Evolutionary conservation across 208 protist genomes (phyloP).

Genomic region (Acanthamoeba sp.): DNA sequence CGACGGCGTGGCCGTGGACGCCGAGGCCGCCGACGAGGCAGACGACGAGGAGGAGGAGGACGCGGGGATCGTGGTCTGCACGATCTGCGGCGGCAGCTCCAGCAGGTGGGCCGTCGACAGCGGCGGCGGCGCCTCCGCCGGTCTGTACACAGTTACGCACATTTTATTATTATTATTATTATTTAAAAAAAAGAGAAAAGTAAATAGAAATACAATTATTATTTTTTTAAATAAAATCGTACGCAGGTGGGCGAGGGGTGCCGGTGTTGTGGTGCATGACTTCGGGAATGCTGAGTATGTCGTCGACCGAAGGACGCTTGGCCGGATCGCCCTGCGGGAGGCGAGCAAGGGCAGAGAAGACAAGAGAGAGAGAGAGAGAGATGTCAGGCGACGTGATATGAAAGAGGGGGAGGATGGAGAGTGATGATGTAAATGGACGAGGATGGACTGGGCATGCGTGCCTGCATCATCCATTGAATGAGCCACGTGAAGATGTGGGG

Average conservation of each 20-base stretch:
- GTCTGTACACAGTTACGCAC: background rate
- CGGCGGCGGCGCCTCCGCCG: slow-evolving; percentile 11
- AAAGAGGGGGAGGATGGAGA: background rate
- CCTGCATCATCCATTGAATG: slow-evolving; percentile 60
- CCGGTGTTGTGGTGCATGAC: slow-evolving; percentile 25
- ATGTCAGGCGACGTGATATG: background rate
- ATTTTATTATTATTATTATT: background rate
- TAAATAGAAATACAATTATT: background rate
- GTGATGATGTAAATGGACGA: too few relatives aligned
- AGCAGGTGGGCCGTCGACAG: slow-evolving; percentile 38
- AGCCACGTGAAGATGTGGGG: slow-evolving; percentile 28
- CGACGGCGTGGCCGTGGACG: background rate
- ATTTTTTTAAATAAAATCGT: background rate
- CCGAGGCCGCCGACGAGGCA: background rate
- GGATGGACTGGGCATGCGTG: background rate
- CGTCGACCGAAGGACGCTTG: slow-evolving; percentile 34
- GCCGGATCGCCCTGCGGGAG: background rate
- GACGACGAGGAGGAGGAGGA: background rate
- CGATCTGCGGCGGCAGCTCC: slow-evolving; percentile 26
- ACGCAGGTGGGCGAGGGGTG: background rate
- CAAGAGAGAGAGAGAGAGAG: slow-evolving; percentile 15
- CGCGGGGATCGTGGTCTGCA: slow-evolving; percentile 1
- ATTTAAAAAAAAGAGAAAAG: background rate
- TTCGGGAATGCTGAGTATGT: slow-evolving; percentile 13
- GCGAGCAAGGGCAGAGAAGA: background rate